phyloP scores from a whole-genome alignment of 257 asterid species.

The Ehretia macrophylla region DNA sequence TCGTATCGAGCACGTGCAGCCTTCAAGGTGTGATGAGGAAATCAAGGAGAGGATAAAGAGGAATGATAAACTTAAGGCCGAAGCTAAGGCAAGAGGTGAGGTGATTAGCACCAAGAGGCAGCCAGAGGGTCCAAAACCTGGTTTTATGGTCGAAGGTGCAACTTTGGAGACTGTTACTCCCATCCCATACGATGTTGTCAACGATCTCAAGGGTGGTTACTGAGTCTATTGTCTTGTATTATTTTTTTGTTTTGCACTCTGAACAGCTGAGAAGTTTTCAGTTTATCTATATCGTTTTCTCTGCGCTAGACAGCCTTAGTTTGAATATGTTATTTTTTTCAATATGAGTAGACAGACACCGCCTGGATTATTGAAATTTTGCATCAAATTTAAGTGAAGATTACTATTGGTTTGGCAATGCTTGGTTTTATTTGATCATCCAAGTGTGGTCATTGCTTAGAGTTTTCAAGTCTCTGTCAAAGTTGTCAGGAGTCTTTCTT shows the following conservation, averaged over 20 bases:
- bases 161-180: slow-evolving; percentile 83
- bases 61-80: slow-evolving; percentile 64
- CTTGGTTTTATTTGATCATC: too few relatives aligned
- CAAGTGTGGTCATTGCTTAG: too few relatives aligned
- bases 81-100: slow-evolving; percentile 66
- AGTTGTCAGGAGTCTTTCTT: too few relatives aligned
- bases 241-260: not conserved
- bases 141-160: slow-evolving; percentile 75
- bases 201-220: slow-evolving; percentile 92
- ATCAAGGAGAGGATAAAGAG: slow-evolving; percentile 42
- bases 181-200: slow-evolving; percentile 88
- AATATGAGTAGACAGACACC: too few relatives aligned
- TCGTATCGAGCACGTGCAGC: slow-evolving; percentile 72
- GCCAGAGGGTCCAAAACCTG: slow-evolving; percentile 83
- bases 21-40: slow-evolving; percentile 70
- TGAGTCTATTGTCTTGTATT: slow-evolving; percentile 10
- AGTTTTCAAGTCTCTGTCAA: too few relatives aligned
- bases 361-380: too few relatives aligned
- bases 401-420: too few relatives aligned
- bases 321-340: too few relatives aligned
- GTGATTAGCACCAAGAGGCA: slow-evolving; percentile 74
- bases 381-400: too few relatives aligned
- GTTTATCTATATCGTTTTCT: too few relatives aligned
- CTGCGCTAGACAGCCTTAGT: too few relatives aligned
- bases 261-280: not conserved